A percentile compares a stretch with the other conserved stretches of the same genome.
phyloP scores from a whole-genome alignment of 108 stramenopile species.

The Nitzschia putrida region DNA sequence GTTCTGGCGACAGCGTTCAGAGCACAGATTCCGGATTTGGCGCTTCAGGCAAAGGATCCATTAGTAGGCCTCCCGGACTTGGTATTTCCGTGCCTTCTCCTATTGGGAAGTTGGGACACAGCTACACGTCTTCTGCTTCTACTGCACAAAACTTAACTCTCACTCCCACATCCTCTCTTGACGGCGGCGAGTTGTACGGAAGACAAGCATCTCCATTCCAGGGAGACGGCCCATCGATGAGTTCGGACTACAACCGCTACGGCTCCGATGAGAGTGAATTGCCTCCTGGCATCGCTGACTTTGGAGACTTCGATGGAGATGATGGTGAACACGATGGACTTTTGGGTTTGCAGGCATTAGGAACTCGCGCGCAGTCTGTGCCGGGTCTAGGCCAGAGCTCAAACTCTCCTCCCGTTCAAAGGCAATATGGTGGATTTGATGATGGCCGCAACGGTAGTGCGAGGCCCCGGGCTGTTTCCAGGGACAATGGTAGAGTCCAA shows the following conservation, averaged over 20 bases:
- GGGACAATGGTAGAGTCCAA: constrained; percentile 27
- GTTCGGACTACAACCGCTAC: constrained; percentile 4
- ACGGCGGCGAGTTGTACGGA: constrained; percentile 28
- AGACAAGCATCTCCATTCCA: constrained; percentile 24
- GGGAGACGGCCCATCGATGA: constrained; percentile 23
- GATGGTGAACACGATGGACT: constrained; percentile 34
- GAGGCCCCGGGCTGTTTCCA: constrained; percentile 25
- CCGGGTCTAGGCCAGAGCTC: constrained; percentile 27
- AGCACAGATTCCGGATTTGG: constrained; percentile 18
- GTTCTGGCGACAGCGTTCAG: constrained; percentile 38
- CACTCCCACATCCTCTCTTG: constrained; percentile 51
- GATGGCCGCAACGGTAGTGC: not conserved
- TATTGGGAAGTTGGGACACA: constrained; percentile 34
- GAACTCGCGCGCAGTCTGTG: constrained; percentile 49
- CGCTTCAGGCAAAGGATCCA: constrained; percentile 6
- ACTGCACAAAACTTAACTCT: constrained; percentile 45
- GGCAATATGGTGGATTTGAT: constrained; percentile 8
- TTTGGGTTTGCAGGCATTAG: constrained; percentile 45
- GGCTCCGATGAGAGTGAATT: constrained; percentile 5
- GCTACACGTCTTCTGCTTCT: constrained; percentile 37
- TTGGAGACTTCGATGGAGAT: constrained; percentile 22
- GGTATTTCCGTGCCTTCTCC: constrained; percentile 37
- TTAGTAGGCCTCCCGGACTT: constrained; percentile 34
- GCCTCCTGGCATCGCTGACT: constrained; percentile 11
- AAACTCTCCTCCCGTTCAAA: not conserved